Evolutionary conservation across 2,329 filamentous ascomycete genomes (phyloP).

Genomic region (Davidsoniella eucalypti): DNA sequence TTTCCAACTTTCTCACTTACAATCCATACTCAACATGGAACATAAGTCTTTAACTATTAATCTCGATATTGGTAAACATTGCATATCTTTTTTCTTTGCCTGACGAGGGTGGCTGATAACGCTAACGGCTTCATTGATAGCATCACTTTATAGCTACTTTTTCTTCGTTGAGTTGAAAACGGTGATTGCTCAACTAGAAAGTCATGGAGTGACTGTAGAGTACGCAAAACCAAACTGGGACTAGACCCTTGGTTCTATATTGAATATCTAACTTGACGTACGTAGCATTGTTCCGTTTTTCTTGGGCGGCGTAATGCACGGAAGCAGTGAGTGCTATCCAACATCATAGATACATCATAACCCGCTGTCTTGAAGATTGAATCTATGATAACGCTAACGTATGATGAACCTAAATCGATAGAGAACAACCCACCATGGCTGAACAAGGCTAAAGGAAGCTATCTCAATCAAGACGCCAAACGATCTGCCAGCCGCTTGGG

Average conservation of each 20-base stretch:
- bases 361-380: not conserved
- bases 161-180: constrained; percentile 39
- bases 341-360: not conserved
- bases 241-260: not conserved
- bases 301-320: constrained; percentile 48
- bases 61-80: constrained; percentile 1
- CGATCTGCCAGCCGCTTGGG: constrained; percentile 25
- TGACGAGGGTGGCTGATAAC: not conserved
- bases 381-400: not conserved
- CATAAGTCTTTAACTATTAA: constrained; percentile 1
- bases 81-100: not conserved
- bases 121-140: constrained; percentile 23
- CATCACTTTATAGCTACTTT: constrained; percentile 46
- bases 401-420: constrained; percentile 16
- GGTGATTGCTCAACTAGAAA: constrained; percentile 36
- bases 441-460: constrained; percentile 48
- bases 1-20: too few species aligned
- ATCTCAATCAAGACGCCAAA: constrained; percentile 29
- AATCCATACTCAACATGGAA: not conserved
- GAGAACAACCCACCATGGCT: constrained; percentile 64
- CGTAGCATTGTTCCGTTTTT: constrained; percentile 54
- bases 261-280: not conserved
- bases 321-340: constrained; percentile 27
- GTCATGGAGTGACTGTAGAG: constrained; percentile 49
- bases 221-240: constrained; percentile 23